These are phyloP conservation scores for Dichotomocladium elegans DNA, from an alignment of 371 early-diverging fungal genomes.

Conservation along the genomic window DNA sequence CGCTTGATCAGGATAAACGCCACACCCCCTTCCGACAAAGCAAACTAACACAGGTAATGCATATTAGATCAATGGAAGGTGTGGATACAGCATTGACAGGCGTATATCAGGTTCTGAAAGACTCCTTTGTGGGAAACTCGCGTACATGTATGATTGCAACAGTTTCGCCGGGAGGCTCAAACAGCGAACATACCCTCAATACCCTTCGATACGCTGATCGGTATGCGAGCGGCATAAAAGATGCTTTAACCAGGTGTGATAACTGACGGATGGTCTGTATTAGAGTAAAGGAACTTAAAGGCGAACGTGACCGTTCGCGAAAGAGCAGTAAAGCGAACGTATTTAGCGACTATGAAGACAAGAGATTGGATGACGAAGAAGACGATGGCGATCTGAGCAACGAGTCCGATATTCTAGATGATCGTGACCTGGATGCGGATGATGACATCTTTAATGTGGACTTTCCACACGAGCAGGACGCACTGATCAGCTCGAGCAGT, in stretches of 20 bases:
- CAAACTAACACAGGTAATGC: conserved; percentile 89
- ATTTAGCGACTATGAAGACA: neutral
- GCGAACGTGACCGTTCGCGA: conserved; percentile 40
- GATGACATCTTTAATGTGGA: conserved; percentile 51
- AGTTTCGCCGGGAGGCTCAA: conserved; percentile 87
- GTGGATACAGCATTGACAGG: neutral
- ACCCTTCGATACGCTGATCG: conserved; percentile 98
- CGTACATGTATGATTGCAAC: conserved; percentile 98
- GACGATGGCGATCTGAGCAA: conserved; percentile 9
- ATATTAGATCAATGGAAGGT: neutral
- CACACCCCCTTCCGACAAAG: conserved; percentile 98
- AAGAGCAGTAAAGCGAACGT: neutral
- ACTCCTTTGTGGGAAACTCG: conserved; percentile 97
- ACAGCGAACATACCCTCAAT: conserved; percentile 97
- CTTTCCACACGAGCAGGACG: conserved; percentile 45
- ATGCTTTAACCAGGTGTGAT: neutral
- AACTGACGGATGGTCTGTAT: neutral
- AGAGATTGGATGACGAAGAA: conserved; percentile 4
- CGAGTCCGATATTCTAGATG: conserved; percentile 30
- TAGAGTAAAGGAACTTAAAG: conserved; percentile 89
- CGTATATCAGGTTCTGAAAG: conserved; percentile 78
- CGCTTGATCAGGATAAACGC: conserved; percentile 90
- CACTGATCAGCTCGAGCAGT: conserved; percentile 18
- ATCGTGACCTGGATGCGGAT: conserved; percentile 53
- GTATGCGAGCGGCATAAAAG: conserved; percentile 29